Evolutionary conservation across 805 yeast genomes (phyloP).

Genomic region (Candida taoyuanica): DNA sequence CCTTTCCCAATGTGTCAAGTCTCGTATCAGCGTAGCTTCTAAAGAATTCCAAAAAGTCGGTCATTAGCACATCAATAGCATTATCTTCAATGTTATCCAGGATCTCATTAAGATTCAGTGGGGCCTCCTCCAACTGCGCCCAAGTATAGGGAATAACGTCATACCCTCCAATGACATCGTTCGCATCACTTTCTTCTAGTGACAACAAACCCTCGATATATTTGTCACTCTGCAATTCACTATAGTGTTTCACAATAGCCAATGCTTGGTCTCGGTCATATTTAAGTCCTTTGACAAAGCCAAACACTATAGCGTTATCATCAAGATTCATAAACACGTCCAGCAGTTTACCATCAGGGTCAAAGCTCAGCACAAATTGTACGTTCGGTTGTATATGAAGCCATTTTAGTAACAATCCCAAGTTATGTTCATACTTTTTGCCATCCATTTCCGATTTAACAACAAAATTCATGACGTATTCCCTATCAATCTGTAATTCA

Average conservation of each 20-base stretch:
- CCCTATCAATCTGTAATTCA: constrained; percentile 33
- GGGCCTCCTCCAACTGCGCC: constrained; percentile 13
- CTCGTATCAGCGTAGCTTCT: constrained; percentile 14
- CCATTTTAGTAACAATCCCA: constrained; percentile 32
- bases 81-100: constrained; percentile 17
- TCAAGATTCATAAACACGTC: constrained; percentile 27
- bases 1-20: constrained; percentile 1
- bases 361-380: constrained; percentile 32
- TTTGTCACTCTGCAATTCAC: constrained; percentile 10
- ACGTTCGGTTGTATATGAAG: constrained; percentile 36
- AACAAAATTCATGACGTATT: constrained; percentile 11
- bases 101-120: constrained; percentile 13
- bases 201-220: constrained; percentile 13
- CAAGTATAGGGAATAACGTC: constrained; percentile 21
- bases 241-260: constrained; percentile 13
- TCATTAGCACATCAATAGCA: constrained; percentile 18
- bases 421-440: constrained; percentile 11
- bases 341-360: constrained; percentile 11
- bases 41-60: constrained; percentile 19
- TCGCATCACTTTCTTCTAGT: constrained; percentile 18
- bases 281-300: constrained; percentile 24
- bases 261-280: constrained; percentile 19
- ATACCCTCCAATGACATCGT: constrained; percentile 21
- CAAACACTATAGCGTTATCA: constrained; percentile 32
- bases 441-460: constrained; percentile 12